Evolutionary conservation across 306 rosid species (phyloP), one percentile per base, ranked within the genome.

Genomic region (Begonia loranthoides): DNA sequence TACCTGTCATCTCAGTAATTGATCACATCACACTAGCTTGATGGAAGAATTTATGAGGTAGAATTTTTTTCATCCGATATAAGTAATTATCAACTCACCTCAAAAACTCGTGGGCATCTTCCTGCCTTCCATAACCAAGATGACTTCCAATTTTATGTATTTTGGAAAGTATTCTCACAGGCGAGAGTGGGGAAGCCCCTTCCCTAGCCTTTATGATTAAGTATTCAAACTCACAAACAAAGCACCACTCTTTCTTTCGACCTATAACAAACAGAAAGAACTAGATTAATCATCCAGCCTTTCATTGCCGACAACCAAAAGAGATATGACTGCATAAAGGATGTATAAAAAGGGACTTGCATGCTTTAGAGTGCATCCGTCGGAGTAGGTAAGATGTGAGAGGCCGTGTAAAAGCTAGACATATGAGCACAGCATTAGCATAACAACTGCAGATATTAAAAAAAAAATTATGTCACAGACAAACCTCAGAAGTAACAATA

Each of bases 71-170:
- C 53, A 67, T 24, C 59, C 22, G 22, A 24, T 65, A n/a, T 5
- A 55, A 51, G 36, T 59, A 63, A 47, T 59, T 61, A 40, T 69
- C 55, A 67, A 74, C 70, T 66, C 66, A 84, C 94, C 94, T 84
- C 67, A 84, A 80, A 66, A 84, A 84, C 57, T 84, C 94, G 64
- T 84, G 94, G 13, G 94, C 94, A 44, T 84, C 94, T 65, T 84
- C 94, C 66, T 84, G 83, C 73, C 63, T 73, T 55, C 89, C 94
- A 58, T 78, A 84, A 60, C 89, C 86, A 70, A 84, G 89, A 69
- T 71, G 75, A 61, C 86, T 80, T 41, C 89, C 89, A 66, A 80
- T 77, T 64, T 80, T 84, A 71, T 80, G 75, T 77, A 84, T 70
- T 73, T 74, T 77, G 49, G 94, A 84, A 51, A 84, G 69, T 66